phyloP scores from a whole-genome alignment of 208 protist genomes.

The Trypanosoma lewisi region DNA sequence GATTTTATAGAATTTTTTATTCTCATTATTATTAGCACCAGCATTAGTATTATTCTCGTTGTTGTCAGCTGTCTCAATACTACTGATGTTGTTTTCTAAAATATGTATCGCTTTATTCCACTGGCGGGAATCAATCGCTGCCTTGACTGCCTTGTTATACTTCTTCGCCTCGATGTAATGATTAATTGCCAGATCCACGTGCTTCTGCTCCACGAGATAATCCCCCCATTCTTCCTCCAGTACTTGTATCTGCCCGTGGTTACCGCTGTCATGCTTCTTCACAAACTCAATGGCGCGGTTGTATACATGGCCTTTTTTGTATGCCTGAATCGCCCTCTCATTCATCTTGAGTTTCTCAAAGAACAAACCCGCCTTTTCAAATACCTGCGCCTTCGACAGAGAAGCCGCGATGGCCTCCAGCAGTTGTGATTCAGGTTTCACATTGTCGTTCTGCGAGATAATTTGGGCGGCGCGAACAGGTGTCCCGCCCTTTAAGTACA shows the following conservation, averaged over 20 bases:
- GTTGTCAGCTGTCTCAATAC: too few species aligned
- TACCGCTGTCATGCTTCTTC: slow-evolving; percentile 53
- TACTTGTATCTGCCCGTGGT: slow-evolving; percentile 74
- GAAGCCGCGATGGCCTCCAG: slow-evolving; percentile 93
- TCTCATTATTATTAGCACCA: slow-evolving; percentile 40
- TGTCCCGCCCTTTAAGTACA: slow-evolving; percentile 94
- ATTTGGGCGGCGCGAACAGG: slow-evolving; percentile 92
- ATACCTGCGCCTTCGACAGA: slow-evolving; percentile 92
- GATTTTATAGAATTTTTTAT: slow-evolving; percentile 75
- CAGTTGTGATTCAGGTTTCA: slow-evolving; percentile 86
- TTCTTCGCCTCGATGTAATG: slow-evolving; percentile 96
- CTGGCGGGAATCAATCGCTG: slow-evolving; percentile 94
- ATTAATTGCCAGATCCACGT: slow-evolving; percentile 96
- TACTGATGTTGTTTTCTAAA: slow-evolving; percentile 74
- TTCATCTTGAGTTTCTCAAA: slow-evolving; percentile 93
- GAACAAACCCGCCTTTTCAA: slow-evolving; percentile 95
- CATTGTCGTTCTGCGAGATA: slow-evolving; percentile 78
- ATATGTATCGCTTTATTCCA: slow-evolving; percentile 92
- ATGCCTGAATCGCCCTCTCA: slow-evolving; percentile 94
- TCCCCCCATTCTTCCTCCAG: slow-evolving; percentile 97
- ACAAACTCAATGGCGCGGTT: slow-evolving; percentile 94
- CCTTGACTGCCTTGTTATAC: slow-evolving; percentile 95
- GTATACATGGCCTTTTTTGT: slow-evolving; percentile 93
- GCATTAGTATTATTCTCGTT: too few species aligned
- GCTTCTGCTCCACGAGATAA: slow-evolving; percentile 94